Evolutionary conservation across 2,329 filamentous ascomycete genomes (phyloP), one percentile per base, ranked within the genome.

Genomic region (Aspergillus tamarii): DNA sequence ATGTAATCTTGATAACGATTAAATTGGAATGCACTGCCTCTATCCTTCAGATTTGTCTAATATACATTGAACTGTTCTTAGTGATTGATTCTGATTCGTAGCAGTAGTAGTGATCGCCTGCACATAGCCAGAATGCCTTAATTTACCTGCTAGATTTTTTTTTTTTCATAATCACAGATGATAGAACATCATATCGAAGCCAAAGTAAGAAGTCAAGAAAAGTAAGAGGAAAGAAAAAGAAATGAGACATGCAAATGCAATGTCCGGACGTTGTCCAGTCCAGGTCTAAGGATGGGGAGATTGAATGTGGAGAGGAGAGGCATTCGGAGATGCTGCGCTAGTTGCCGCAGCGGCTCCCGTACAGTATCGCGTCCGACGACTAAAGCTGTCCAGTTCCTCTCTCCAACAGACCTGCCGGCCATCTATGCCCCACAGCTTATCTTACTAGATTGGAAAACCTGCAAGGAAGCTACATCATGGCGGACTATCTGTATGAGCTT

Each of bases 401-500:
- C 30, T 54, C 64, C 32, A 39, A 36, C n/a, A 8, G 4, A 8
- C 52, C 52, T 55, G n/a, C 32, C 45, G 30, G 32, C 21, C 10
- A 41, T 12, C 3, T 43, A 53, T 26, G 30, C 45, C 46, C 45
- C 57, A 53, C 46, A 57, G 19, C 30, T 32, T 8, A 34, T 36
- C 16, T 8, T 52, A 34, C 16, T 34, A 21, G 32, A 14, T 39
- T 39, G 52, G 12, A 54, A 32, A 23, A 23, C 36, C 23, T 34
- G 21, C 16, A 34, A 26, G 52, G 59, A 30, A 60, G 36, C 45
- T 55, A n/a, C 46, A 74, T 46, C 61, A 91, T 91, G 88, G 84
- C 88, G 53, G 91, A 94, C 74, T 83, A 91, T 19, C 83, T 96
- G 45, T 89, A 92, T 72, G 92, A 95, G 63, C 83, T 95, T 48